These are phyloP conservation scores for Ascochyta koolunga DNA, from an alignment of 2,329 filamentous ascomycete genomes.

Conservation along the genomic window DNA sequence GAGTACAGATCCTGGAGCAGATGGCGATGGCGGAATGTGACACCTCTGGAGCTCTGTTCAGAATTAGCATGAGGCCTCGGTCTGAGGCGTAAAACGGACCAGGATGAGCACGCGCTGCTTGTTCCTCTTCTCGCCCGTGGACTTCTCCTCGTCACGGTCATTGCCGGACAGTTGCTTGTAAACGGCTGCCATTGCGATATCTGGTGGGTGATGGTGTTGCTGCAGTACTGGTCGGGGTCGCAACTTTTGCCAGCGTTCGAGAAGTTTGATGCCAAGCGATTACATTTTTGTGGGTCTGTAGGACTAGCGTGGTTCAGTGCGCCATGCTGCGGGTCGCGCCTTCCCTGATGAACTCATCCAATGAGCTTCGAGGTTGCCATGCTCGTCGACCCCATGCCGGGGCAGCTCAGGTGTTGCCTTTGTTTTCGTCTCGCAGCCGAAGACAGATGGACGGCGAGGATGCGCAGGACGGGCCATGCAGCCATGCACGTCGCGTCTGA, in stretches of 20 bases:
- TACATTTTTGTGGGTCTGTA: conserved; percentile 4
- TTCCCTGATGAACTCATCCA: conserved; percentile 31
- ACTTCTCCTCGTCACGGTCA: conserved; percentile 44
- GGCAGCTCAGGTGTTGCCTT: conserved; percentile 1
- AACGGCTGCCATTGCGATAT: conserved; percentile 58
- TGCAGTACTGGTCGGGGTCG: conserved; percentile 16
- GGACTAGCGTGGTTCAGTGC: conserved; percentile 19
- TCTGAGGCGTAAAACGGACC: conserved; percentile 24
- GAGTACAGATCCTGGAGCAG: conserved; percentile 86
- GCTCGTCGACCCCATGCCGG: conserved; percentile 17
- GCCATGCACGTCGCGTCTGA: not conserved
- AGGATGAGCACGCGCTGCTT: conserved; percentile 79
- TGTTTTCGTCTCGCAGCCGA: conserved; percentile 3
- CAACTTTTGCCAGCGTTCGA: conserved; percentile 27
- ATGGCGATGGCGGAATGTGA: conserved; percentile 93
- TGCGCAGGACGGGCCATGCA: not conserved
- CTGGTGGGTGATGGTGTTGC: conserved; percentile 18
- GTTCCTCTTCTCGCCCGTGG: conserved; percentile 48
- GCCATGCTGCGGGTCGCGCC: conserved; percentile 26
- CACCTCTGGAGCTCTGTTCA: conserved; percentile 76
- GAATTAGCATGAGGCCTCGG: conserved; percentile 25
- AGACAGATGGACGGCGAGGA: conserved; percentile 7
- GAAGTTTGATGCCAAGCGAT: conserved; percentile 35
- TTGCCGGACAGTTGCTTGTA: conserved; percentile 61
- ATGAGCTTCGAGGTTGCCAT: conserved; percentile 20